phyloP scores from a whole-genome alignment of 345 rosid species.

The Bruguiera sexangula region DNA sequence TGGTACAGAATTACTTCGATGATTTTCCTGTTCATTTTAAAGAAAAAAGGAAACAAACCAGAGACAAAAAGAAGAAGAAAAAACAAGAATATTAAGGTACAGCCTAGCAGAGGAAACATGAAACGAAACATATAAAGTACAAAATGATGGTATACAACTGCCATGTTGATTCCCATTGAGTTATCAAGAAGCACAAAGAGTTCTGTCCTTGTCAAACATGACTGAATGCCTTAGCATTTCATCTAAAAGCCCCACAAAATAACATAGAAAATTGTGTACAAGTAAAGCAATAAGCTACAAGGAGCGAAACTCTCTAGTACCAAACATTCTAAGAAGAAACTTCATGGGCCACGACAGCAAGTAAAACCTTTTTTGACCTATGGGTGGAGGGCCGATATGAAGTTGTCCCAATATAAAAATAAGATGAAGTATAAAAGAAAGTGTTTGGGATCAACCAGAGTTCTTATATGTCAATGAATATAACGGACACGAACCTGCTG shows the following conservation, averaged over 20 bases:
- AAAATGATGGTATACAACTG: neutral
- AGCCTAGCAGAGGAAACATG: neutral
- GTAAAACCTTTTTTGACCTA: neutral
- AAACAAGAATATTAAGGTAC: neutral
- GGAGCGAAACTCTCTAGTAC: neutral
- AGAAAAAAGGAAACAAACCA: neutral
- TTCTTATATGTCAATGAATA: conserved; percentile 3
- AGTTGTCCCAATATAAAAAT: neutral
- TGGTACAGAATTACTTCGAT: conserved; percentile 24
- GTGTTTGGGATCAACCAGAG: neutral
- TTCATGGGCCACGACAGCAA: too few species aligned
- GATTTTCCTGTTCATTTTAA: conserved; percentile 17
- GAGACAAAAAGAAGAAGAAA: too few species aligned
- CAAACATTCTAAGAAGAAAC: neutral
- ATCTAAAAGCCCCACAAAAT: neutral
- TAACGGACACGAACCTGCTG: conserved; percentile 36
- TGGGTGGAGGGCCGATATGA: neutral
- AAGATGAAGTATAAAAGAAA: neutral
- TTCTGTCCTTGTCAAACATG: neutral
- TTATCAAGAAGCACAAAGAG: too few species aligned
- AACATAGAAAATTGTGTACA: neutral
- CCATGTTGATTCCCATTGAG: too few species aligned
- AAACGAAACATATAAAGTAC: neutral
- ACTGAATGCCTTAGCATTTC: neutral
- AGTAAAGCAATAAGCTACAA: conserved; percentile 5